A percentile compares a stretch with the other conserved stretches of the same genome.
Conservation (phyloP, 495 filamentous ascomycete genomes). For the Aspergillus wentii region DNA sequence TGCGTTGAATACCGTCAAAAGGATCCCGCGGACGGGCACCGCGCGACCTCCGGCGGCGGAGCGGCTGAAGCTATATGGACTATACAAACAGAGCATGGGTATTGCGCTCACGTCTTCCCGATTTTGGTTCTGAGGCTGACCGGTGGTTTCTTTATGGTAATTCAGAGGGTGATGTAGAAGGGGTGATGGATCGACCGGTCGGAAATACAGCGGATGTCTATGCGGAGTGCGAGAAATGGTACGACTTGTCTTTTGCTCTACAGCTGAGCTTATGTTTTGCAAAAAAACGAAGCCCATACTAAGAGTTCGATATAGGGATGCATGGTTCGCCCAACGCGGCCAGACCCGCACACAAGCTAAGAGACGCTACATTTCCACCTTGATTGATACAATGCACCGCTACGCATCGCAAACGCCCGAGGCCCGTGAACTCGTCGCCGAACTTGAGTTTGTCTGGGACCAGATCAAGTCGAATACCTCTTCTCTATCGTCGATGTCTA, state of each 20-base stretch:
- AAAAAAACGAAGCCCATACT: too few relatives aligned
- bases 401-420: constrained; percentile 83
- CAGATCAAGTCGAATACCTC: constrained; percentile 83
- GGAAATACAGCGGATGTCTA: constrained; percentile 47
- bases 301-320: constrained; percentile 68
- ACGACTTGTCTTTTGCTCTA: constrained; percentile 8
- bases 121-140: background rate
- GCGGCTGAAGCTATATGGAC: constrained; percentile 86
- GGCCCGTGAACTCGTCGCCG: constrained; percentile 80
- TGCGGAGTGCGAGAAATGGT: constrained; percentile 61
- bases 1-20: constrained; percentile 96
- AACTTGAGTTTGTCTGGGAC: constrained; percentile 98
- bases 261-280: constrained; percentile 1
- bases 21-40: constrained; percentile 88
- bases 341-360: constrained; percentile 88
- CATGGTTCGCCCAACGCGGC: constrained; percentile 83
- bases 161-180: constrained; percentile 85
- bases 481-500: constrained; percentile 54
- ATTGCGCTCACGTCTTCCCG: constrained; percentile 1
- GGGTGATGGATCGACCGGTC: constrained; percentile 80
- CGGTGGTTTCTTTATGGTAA: background rate
- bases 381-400: constrained; percentile 94
- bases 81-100: constrained; percentile 98
- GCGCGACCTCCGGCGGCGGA: constrained; percentile 79
- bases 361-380: constrained; percentile 82